Conservation (phyloP, 1,139 yeast genomes). For the Geotrichum bryndzae region DNA sequence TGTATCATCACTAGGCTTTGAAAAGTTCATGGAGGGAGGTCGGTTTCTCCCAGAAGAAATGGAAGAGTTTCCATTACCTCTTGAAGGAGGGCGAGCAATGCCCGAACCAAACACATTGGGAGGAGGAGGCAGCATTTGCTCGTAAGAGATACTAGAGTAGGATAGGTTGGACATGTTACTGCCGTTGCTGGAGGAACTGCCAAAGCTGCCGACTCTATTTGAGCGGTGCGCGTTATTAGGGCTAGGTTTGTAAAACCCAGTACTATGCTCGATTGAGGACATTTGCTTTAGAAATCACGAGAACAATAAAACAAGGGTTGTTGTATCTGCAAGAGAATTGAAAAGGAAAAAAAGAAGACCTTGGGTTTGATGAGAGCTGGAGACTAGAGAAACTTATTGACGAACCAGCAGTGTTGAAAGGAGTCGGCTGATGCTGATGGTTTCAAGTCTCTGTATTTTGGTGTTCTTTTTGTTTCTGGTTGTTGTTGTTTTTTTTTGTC, state of each 20-base stretch:
- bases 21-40: conserved; percentile 8
- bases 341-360: neutral
- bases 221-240: neutral
- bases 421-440: neutral
- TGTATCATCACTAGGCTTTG: conserved; percentile 1
- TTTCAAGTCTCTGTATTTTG: too few relatives aligned
- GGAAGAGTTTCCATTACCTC: neutral
- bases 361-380: neutral
- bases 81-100: conserved; percentile 3
- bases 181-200: conserved; percentile 1
- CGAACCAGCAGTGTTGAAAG: neutral
- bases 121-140: conserved; percentile 11
- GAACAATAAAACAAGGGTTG: neutral
- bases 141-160: neutral
- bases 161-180: neutral
- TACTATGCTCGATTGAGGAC: conserved; percentile 6
- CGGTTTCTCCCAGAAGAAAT: neutral
- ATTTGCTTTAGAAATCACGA: neutral
- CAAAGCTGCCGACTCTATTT: conserved; percentile 8
- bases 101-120: conserved; percentile 6
- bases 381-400: neutral
- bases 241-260: conserved; percentile 2
- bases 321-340: neutral
- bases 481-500: neutral
- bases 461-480: too few relatives aligned